phyloP scores from a whole-genome alignment of 176 grass and related monocot genomes.

The Triticum aestivum region IWGSC_CS_RefSeq_v2.1 NC_057794.1:454065625-454066124 shows the following conservation, averaged over 20 bases:
- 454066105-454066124: conserved; percentile 35
- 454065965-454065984: neutral
- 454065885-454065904: conserved; percentile 39
- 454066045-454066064: conserved; percentile 46
- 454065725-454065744: neutral
- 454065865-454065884: conserved; percentile 36
- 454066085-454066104: conserved; percentile 24
- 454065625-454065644: conserved; percentile 51
- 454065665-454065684: conserved; percentile 21
- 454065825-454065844: neutral
- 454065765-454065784: conserved; percentile 10
- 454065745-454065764: conserved; percentile 27
- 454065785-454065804: neutral
- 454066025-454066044: conserved; percentile 31
- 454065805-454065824: neutral
- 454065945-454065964: neutral
- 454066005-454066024: conserved; percentile 35
- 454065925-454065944: neutral
- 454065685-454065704: conserved; percentile 26
- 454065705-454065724: conserved; percentile 34
- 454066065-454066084: conserved; percentile 21
- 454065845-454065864: conserved; percentile 9
- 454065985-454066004: conserved; percentile 37
- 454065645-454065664: conserved; percentile 34
- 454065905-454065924: conserved; percentile 29